phyloP scores from a whole-genome alignment of 1,139 yeast genomes.

The Meyerozyma guilliermondii region DNA sequence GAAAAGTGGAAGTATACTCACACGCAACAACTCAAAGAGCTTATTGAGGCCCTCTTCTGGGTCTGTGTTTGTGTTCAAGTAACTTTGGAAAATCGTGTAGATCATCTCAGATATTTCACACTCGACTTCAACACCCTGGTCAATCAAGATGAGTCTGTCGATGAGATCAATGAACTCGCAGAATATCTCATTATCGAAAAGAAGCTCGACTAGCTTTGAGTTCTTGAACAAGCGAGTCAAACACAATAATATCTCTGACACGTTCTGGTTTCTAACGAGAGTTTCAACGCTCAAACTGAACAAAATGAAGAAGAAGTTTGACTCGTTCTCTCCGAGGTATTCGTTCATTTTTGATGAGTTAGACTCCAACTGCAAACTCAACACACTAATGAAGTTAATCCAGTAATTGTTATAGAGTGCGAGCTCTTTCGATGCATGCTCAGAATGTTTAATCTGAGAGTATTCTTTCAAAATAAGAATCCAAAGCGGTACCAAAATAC shows the following conservation, averaged over 20 bases:
- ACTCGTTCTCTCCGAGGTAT: constrained; percentile 56
- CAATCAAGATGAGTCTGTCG: constrained; percentile 66
- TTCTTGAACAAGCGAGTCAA: constrained; percentile 55
- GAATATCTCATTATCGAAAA: constrained; percentile 67
- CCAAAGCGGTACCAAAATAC: constrained; percentile 72
- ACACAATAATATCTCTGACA: constrained; percentile 45
- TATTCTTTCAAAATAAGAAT: constrained; percentile 68
- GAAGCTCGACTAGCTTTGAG: constrained; percentile 50
- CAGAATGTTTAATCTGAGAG: constrained; percentile 60
- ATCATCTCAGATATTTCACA: constrained; percentile 53
- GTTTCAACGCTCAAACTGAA: constrained; percentile 84
- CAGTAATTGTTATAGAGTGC: constrained; percentile 63
- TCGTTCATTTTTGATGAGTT: constrained; percentile 39
- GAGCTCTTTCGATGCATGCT: constrained; percentile 44
- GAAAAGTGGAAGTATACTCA: constrained; percentile 63
- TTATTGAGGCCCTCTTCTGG: constrained; percentile 65
- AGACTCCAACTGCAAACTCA: constrained; percentile 60
- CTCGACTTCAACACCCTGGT: constrained; percentile 48
- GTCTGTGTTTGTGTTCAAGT: constrained; percentile 14
- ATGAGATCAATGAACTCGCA: constrained; percentile 72
- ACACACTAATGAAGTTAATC: constrained; percentile 75
- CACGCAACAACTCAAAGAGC: constrained; percentile 71
- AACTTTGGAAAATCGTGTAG: constrained; percentile 39
- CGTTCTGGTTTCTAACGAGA: constrained; percentile 44
- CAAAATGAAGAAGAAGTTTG: constrained; percentile 72